Evolutionary conservation across 306 rosid genomes (phyloP), one percentile per base, ranked within the genome.

Genomic region (Cyclanthera cordifolia): DNA sequence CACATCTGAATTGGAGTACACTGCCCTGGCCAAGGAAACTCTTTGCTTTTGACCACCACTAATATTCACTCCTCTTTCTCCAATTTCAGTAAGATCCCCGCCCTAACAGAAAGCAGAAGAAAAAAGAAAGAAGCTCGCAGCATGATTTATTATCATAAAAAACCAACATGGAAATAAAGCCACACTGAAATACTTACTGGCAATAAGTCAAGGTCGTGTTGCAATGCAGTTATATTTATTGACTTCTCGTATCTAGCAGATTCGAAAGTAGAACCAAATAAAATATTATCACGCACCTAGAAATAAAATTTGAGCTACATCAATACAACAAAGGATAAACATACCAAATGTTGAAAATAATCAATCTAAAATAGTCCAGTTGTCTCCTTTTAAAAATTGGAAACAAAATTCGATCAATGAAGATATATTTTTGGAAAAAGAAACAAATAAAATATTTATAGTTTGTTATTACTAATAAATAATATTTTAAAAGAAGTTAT

Each of bases 31-130:
- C 85, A 91, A 70, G 55, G 97, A 91, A 75, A 91, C 91, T 76
- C 97, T 89, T 74, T 89, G 96, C 86, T 89, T 91, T 77, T 91
- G 96, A 43, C 97, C 97, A 54, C 97, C 97, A 79, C 97, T 91
- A 49, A 91, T 87, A 71, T 91, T 91, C 53, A 91, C 86, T 60
- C 97, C 97, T 75, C 97, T 83, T 82, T 91, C 97, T 15, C 97
- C 96, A 53, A 91, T 89, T 79, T 92, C 98, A 0, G 96, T 92
- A 74, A 85, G 80, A 81, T 92, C 98, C 65, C 78, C 84, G 59
- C 85, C 88, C 88, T 83, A 74, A 52, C 47, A 20, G 61, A n/a
- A 53, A 80, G 41, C 80, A 48, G 67, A 64, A 49, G 32, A 34
- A 67, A 54, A 70, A 64, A 49, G 32, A 34, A 67, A 54, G 67